Conservation (phyloP, 2,329 filamentous ascomycete species). For the Monilinia vaccinii-corymbosi region DNA sequence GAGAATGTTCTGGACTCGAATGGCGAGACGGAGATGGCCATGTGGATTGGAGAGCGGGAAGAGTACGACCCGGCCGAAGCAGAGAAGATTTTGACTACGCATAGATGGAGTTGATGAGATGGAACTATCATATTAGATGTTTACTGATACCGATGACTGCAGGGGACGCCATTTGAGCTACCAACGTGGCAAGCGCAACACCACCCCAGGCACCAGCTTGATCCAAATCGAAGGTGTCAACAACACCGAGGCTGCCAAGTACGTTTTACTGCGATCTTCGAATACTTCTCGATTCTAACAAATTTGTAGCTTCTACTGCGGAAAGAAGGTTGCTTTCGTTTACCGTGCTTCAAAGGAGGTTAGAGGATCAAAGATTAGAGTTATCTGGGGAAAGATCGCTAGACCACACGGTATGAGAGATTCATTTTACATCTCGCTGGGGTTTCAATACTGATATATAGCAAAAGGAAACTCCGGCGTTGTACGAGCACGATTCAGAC, state of each 20-base stretch:
- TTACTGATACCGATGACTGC: slow-evolving; percentile 18
- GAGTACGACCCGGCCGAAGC: not conserved
- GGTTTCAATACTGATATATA: slow-evolving; percentile 12
- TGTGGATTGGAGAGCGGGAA: not conserved
- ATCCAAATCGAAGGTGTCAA: slow-evolving; percentile 99
- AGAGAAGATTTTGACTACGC: slow-evolving; percentile 5
- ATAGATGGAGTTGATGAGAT: not conserved
- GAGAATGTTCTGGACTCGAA: not conserved
- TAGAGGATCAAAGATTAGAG: slow-evolving; percentile 94
- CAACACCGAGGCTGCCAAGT: slow-evolving; percentile 79
- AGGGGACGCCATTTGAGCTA: slow-evolving; percentile 98
- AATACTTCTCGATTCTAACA: slow-evolving; percentile 16
- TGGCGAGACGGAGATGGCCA: not conserved
- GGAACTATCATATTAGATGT: not conserved
- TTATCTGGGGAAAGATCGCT: slow-evolving; percentile 99
- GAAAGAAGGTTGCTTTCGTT: slow-evolving; percentile 98
- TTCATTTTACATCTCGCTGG: not conserved
- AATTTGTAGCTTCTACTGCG: slow-evolving; percentile 68
- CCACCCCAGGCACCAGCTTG: slow-evolving; percentile 82
- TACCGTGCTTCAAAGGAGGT: slow-evolving; percentile 94
- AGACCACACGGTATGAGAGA: slow-evolving; percentile 72
- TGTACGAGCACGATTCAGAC: slow-evolving; percentile 93
- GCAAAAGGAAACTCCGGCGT: slow-evolving; percentile 89
- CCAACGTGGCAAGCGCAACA: slow-evolving; percentile 88
- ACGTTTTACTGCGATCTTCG: slow-evolving; percentile 33